Percentiles rank a stretch among this genome's conserved stretches.
Conservation (phyloP, 306 rosid genomes). For the Quercus suber region DNA sequence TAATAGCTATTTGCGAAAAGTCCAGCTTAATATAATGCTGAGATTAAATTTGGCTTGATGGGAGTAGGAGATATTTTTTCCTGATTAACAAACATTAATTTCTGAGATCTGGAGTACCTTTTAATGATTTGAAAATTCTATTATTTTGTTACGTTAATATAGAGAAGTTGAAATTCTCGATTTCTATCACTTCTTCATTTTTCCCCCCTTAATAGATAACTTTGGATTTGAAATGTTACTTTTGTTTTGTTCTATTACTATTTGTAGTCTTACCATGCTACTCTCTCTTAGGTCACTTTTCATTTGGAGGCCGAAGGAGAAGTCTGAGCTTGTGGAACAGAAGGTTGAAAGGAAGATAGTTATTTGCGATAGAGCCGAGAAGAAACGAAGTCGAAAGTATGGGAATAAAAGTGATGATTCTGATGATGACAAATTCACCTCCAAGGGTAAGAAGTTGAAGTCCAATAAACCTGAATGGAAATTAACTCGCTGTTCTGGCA, state of each 20-base stretch:
- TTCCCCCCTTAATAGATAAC: neutral
- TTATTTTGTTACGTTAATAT: neutral
- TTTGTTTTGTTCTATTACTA: neutral
- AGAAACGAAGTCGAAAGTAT: slow-evolving; percentile 53
- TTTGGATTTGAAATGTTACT: neutral
- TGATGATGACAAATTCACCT: slow-evolving; percentile 45
- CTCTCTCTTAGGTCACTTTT: slow-evolving; percentile 59
- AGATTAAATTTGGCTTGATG: neutral
- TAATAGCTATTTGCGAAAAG: neutral
- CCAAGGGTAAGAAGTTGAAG: slow-evolving; percentile 47
- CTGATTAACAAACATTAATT: neutral
- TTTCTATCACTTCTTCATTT: neutral
- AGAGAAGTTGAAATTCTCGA: neutral
- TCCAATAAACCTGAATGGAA: slow-evolving; percentile 34
- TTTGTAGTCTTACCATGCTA: slow-evolving; percentile 4
- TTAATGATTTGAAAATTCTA: neutral
- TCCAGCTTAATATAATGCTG: neutral
- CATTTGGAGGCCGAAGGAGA: slow-evolving; percentile 89
- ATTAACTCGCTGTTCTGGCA: slow-evolving; percentile 19
- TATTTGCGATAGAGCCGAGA: slow-evolving; percentile 39
- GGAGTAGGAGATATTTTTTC: neutral
- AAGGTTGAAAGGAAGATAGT: slow-evolving; percentile 55
- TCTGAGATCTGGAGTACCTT: neutral
- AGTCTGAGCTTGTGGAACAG: slow-evolving; percentile 45
- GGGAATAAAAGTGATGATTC: slow-evolving; percentile 45